Evolutionary conservation across 192 early-diverging fungal genomes (phyloP), one percentile per base, ranked within the genome.

Genomic region (Lobosporangium transversale): DNA sequence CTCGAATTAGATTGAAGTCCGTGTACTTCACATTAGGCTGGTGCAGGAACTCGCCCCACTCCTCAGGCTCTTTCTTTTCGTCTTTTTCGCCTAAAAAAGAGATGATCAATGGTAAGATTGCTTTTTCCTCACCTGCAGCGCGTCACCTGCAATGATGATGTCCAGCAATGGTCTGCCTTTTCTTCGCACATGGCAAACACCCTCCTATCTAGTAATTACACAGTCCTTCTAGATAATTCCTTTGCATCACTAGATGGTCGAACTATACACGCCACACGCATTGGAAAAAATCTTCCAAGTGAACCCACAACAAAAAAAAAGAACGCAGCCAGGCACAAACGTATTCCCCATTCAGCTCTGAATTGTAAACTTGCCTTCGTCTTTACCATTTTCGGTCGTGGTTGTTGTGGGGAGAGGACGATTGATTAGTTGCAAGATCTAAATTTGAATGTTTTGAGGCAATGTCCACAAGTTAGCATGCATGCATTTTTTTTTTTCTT

Each of bases 31-130:
- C 92, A 11, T 96, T 96, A 2, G 98, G 98, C 62, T 95, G 81
- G 81, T 99, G 98, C 55, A 99, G 78, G 75, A 99, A 99, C 81
- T 99, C 98, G 48, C 98, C 98, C 95, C 95, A 99, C 81, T 99
- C 98, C 43, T 95, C 87, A 6, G 70, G 48, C 44, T 82, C 70
- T 45, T 85, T 80, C 58, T 93, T 90, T 29, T 88, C 84, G 21
- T 80, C 70, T 20, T 57, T 29, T 18, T 57, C 40, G 47, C 48
- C 18, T 50, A 47, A 24, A 42, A 40, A 45, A 9, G 51, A 24
- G 10, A n/a, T 48, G 10, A n/a, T 31, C 20, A 52, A 7, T n/a
- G n/a, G n/a, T n/a, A n/a, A n/a, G n/a, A n/a, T n/a, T n/a, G n/a
- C n/a, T n/a, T n/a, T n/a, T n/a, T n/a, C n/a, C n/a, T 10, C 11